Evolutionary conservation across 345 rosid species (phyloP).

Genomic region (Xanthoceras sorbifolium): DNA sequence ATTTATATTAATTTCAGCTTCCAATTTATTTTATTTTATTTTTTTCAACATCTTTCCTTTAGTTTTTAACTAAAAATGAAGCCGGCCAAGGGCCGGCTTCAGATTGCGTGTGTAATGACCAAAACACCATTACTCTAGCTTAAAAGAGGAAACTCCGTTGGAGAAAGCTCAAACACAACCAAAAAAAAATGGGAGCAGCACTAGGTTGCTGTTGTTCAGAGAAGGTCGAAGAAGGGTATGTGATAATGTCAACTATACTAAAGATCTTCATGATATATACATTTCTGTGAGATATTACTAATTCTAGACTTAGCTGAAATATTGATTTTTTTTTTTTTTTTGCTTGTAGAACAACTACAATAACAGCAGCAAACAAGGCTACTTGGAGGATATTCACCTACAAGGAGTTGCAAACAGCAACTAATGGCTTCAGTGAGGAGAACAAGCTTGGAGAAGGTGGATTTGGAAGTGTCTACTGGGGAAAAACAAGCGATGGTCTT

Average conservation of each 20-base stretch:
- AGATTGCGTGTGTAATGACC: constrained; percentile 21
- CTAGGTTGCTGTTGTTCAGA: constrained; percentile 49
- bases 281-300: neutral
- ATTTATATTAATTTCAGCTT: neutral
- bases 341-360: constrained; percentile 19
- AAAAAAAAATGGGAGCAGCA: constrained; percentile 52
- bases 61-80: neutral
- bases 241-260: neutral
- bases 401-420: constrained; percentile 63
- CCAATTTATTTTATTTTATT: neutral
- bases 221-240: constrained; percentile 54
- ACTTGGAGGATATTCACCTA: constrained; percentile 75
- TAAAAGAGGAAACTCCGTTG: constrained; percentile 28
- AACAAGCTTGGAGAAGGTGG: constrained; percentile 64
- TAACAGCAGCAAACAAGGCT: constrained; percentile 27
- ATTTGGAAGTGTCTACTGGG: constrained; percentile 78
- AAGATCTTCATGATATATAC: neutral
- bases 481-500: constrained; percentile 68
- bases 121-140: constrained; percentile 12
- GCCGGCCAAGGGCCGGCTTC: constrained; percentile 59
- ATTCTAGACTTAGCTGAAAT: neutral
- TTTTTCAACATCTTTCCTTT: neutral
- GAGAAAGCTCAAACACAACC: neutral
- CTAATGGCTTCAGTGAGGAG: constrained; percentile 71
- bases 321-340: neutral